These are phyloP conservation scores for Paramecium biaurelia DNA, from an alignment of 73 alveolate species.

Conservation along the genomic window DNA sequence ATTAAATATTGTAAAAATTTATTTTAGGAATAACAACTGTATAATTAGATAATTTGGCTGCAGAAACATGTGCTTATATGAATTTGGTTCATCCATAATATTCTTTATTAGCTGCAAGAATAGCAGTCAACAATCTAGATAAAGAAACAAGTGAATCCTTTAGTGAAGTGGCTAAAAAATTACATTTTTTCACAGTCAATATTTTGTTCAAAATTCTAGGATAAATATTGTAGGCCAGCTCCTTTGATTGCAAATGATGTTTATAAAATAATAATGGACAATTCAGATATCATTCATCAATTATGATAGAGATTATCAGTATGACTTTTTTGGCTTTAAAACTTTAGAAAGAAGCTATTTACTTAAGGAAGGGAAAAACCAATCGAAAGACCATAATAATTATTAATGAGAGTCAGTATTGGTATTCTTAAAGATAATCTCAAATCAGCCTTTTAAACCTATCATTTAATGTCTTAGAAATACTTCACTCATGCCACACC, in stretches of 20 bases:
- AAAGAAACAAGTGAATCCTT: slow-evolving; percentile 85
- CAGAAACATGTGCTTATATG: slow-evolving; percentile 92
- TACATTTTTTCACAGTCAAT: slow-evolving; percentile 46
- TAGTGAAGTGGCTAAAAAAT: slow-evolving; percentile 61
- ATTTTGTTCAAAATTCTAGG: not conserved
- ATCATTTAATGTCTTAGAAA: slow-evolving; percentile 80
- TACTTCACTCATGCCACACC: slow-evolving; percentile 97
- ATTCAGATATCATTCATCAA: slow-evolving; percentile 81
- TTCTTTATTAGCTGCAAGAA: slow-evolving; percentile 91
- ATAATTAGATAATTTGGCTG: slow-evolving; percentile 87
- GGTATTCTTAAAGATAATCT: slow-evolving; percentile 86
- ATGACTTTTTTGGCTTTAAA: slow-evolving; percentile 96
- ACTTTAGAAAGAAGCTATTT: slow-evolving; percentile 93
- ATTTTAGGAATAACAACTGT: slow-evolving; percentile 82
- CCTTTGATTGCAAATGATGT: slow-evolving; percentile 78
- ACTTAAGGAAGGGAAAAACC: slow-evolving; percentile 74
- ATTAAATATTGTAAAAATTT: not conserved
- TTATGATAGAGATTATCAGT: slow-evolving; percentile 83
- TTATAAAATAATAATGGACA: slow-evolving; percentile 70
- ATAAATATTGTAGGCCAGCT: slow-evolving; percentile 72
- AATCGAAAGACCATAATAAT: slow-evolving; percentile 88
- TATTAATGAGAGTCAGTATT: slow-evolving; percentile 86
- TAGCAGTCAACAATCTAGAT: slow-evolving; percentile 91
- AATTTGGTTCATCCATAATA: slow-evolving; percentile 90
- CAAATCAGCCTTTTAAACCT: slow-evolving; percentile 78